Conservation (phyloP, 2,329 filamentous ascomycete species). For the Hypoxylon sp. region DNA sequence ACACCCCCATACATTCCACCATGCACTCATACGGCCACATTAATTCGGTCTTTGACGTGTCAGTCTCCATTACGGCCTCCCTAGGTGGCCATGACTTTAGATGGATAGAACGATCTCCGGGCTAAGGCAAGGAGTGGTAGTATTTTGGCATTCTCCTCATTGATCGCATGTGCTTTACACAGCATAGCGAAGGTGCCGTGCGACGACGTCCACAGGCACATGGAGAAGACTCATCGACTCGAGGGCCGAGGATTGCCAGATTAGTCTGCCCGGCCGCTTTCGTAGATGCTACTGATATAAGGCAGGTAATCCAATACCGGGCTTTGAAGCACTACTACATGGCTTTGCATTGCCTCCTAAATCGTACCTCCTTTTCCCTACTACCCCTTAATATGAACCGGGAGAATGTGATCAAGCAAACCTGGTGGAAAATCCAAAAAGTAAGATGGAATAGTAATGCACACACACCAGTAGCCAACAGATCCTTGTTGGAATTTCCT, state of each 20-base stretch:
- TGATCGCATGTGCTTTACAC: constrained; percentile 47
- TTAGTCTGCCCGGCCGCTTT: constrained; percentile 23
- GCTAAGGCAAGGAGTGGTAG: constrained; percentile 45
- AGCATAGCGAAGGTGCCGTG: constrained; percentile 47
- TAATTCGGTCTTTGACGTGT: constrained; percentile 50
- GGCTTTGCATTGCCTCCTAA: constrained; percentile 21
- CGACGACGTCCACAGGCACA: constrained; percentile 41
- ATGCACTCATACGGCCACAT: constrained; percentile 46
- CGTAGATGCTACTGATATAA: constrained; percentile 28
- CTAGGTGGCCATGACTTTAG: constrained; percentile 47
- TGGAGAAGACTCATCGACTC: constrained; percentile 35
- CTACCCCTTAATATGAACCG: constrained; percentile 33
- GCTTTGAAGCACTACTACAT: constrained; percentile 27
- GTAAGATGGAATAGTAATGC: constrained; percentile 28
- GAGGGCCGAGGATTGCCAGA: constrained; percentile 32
- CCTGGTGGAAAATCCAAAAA: constrained; percentile 24
- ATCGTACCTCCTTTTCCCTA: constrained; percentile 27
- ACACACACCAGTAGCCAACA: constrained; percentile 26
- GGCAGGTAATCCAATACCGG: constrained; percentile 33
- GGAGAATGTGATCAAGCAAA: constrained; percentile 26
- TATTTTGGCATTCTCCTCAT: constrained; percentile 42
- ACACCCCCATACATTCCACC: constrained; percentile 41
- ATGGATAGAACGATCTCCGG: constrained; percentile 47
- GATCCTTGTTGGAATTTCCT: constrained; percentile 24
- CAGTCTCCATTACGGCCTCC: constrained; percentile 49